Evolutionary conservation across 345 rosid genomes (phyloP).

Genomic region (Brassica incana): DNA sequence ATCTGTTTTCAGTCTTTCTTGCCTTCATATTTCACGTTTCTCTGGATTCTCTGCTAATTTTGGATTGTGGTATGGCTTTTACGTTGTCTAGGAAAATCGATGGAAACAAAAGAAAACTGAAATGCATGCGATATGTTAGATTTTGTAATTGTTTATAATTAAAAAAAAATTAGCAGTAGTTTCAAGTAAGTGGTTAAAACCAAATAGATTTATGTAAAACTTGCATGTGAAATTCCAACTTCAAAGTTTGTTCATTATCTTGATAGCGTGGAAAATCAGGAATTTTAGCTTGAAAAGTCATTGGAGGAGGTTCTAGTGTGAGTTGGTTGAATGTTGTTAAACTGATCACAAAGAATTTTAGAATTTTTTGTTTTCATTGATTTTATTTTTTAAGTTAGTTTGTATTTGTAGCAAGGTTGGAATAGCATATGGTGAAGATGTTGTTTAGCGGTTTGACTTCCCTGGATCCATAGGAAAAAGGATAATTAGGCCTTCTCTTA

Average conservation of each 20-base stretch:
- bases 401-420: neutral
- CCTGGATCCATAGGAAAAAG: neutral
- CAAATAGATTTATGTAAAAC: neutral
- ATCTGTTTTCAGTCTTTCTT: neutral
- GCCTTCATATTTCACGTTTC: neutral
- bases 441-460: neutral
- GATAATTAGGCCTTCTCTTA: neutral
- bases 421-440: neutral
- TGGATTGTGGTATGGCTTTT: neutral
- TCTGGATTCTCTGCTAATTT: neutral
- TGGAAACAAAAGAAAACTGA: neutral
- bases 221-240: neutral
- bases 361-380: neutral
- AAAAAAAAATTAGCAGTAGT: neutral
- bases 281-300: neutral
- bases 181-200: neutral
- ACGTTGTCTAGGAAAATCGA: neutral
- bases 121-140: slow-evolving; percentile 7
- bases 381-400: neutral
- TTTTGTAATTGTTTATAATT: neutral
- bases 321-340: neutral
- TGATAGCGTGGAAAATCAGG: neutral
- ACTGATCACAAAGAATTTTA: neutral
- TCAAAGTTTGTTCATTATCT: neutral
- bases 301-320: neutral